phyloP scores from a whole-genome alignment of 2,329 filamentous ascomycete species.

The Aspergillus ustus region DNA sequence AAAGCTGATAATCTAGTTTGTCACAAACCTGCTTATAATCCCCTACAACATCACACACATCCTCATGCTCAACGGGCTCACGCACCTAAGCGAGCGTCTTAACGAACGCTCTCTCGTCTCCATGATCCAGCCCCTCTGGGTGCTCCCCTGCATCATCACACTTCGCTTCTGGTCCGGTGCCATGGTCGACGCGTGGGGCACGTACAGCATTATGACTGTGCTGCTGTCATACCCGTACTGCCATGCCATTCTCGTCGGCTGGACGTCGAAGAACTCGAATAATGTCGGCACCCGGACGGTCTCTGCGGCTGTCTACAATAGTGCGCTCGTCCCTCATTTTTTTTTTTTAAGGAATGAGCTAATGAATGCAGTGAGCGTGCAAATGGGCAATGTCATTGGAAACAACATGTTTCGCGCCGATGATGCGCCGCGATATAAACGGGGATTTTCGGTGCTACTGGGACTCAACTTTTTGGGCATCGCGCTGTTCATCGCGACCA shows the following conservation, averaged over 20 bases:
- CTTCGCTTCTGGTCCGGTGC: constrained; percentile 52
- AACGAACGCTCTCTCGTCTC: constrained; percentile 54
- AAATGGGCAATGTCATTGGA: constrained; percentile 35
- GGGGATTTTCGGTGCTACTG: constrained; percentile 58
- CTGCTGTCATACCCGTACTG: constrained; percentile 61
- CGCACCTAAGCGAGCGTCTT: constrained; percentile 52
- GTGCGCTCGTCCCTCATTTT: constrained; percentile 5
- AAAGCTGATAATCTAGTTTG: constrained; percentile 45
- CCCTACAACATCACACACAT: constrained; percentile 44
- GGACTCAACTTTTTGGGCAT: constrained; percentile 54
- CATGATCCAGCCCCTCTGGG: constrained; percentile 61
- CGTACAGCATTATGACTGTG: constrained; percentile 55
- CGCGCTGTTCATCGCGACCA: constrained; percentile 48
- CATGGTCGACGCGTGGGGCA: constrained; percentile 54
- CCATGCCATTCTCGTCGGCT: constrained; percentile 64
- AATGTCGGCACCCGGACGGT: constrained; percentile 66
- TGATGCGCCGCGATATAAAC: constrained; percentile 58
- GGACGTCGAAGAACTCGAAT: constrained; percentile 67
- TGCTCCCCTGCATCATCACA: constrained; percentile 62
- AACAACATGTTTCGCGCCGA: constrained; percentile 57
- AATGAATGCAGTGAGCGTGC: constrained; percentile 34
- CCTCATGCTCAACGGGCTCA: constrained; percentile 49
- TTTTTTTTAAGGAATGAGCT: too few relatives aligned
- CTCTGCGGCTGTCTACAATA: constrained; percentile 65
- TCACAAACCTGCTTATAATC: constrained; percentile 68